These are phyloP conservation scores for Crucihimalaya himalaica DNA, from an alignment of 345 rosid genomes.

Conservation along the genomic window DNA sequence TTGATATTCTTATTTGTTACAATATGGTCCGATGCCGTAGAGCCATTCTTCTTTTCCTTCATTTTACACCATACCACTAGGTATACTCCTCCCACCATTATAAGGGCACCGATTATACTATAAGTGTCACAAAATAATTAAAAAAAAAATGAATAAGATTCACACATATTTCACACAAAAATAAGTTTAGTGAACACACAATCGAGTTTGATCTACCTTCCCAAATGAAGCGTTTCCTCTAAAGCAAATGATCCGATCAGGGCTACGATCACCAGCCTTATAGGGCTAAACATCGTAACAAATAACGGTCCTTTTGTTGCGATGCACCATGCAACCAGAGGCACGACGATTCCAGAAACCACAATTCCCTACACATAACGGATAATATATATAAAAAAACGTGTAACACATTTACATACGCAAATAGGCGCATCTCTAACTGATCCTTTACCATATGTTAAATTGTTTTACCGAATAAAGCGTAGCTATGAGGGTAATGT, in stretches of 20 bases:
- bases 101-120: conserved; percentile 53
- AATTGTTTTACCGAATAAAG: conserved; percentile 30
- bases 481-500: conserved; percentile 31
- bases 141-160: not conserved
- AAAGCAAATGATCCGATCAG: conserved; percentile 38
- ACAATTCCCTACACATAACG: conserved; percentile 32
- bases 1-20: conserved; percentile 18
- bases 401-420: not conserved
- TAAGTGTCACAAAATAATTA: not conserved
- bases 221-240: conserved; percentile 37
- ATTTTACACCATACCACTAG: conserved; percentile 59
- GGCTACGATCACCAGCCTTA: conserved; percentile 34
- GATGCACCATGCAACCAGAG: conserved; percentile 34
- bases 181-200: not conserved
- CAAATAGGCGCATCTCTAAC: not conserved
- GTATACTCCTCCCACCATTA: conserved; percentile 54
- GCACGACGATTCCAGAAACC: conserved; percentile 34
- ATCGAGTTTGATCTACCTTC: conserved; percentile 27
- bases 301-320: conserved; percentile 34
- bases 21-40: not conserved
- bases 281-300: conserved; percentile 34
- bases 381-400: not conserved
- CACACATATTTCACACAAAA: not conserved
- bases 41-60: conserved; percentile 42
- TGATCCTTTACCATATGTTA: not conserved